Base-by-base conservation (phyloP, 345 rosid species). In the Salix suchowensis region DNA sequence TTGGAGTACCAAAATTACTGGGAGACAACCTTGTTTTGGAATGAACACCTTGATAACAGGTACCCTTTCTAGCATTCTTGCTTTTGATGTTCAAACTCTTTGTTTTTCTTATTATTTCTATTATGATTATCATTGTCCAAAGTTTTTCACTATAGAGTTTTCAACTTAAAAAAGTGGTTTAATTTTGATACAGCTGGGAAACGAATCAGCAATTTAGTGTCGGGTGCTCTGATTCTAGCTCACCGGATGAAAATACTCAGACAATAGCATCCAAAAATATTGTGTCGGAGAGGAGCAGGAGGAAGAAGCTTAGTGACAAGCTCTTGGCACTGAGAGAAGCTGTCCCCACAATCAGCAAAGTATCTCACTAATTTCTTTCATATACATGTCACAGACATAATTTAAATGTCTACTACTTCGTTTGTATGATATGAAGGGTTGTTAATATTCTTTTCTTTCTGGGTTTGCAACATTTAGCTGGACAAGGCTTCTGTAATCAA, bases 401-500 rank as follows among this genome's bases (percentile, higher is more conserved):
- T 61, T 23, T 61, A 8, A 6, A 50, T 16, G n/a, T 50, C 21
- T 18, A 18, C 2, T 50, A 42, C 46, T 50, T 50, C 6, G 21
- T 50, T 50, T 6, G n/a, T 72, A 19, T 23, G 58, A 1, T 6
- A 6, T 40, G 30, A 21, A 50, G 0, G 2, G 46, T 2, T 16
- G 3, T 32, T 74, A 9, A 44, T 65, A 30, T 21, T 34, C 23
- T 66, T 48, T 68, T 21, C 7, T 67, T 34, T 67, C 32, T 21
- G 16, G 37, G 46, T 26, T 42, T 6, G 21, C 21, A 19, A 50
- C 9, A 0, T 28, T 6, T 76, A 93, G 99, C 91, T 96, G 99
- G 98, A 96, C 74, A 96, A 93, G 86, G 99, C 99, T 26, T 95
- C 99, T n/a, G 93, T 95, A 79, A 86, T 96, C 77, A 96, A 91